Conservation (phyloP, 768 basidiomycete species). For the Sporobolomyces roseus region DNA sequence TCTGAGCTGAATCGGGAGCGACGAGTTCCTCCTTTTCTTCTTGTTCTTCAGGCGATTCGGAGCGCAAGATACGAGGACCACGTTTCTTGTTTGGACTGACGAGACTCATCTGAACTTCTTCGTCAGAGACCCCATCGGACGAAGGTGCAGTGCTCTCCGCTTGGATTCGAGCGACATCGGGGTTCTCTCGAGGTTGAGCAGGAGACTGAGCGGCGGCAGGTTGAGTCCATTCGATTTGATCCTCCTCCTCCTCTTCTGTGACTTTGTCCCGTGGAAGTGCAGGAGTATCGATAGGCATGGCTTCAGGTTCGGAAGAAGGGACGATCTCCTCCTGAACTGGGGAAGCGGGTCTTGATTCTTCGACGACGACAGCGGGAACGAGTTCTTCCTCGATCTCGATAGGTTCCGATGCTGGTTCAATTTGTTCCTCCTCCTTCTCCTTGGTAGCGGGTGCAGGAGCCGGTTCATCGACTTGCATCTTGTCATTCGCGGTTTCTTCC, state of each 20-base stretch:
- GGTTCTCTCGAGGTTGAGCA: slow-evolving; percentile 5
- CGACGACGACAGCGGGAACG: not conserved
- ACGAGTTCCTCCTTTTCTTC: slow-evolving; percentile 7
- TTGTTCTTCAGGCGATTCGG: slow-evolving; percentile 5
- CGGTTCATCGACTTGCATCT: slow-evolving; percentile 16
- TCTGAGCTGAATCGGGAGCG: slow-evolving; percentile 16
- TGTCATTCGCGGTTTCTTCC: not conserved
- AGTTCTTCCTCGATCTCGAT: not conserved
- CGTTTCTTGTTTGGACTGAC: slow-evolving; percentile 9
- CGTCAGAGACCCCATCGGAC: slow-evolving; percentile 16
- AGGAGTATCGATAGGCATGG: not conserved
- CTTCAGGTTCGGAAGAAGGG: not conserved
- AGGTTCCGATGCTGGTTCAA: too few species aligned
- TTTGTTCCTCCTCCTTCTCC: not conserved
- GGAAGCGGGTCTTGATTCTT: not conserved
- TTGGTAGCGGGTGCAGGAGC: not conserved
- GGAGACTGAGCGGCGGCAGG: slow-evolving; percentile 1
- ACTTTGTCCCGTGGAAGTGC: not conserved
- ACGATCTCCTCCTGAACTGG: not conserved
- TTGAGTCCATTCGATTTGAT: slow-evolving; percentile 7
- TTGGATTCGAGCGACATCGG: slow-evolving; percentile 1
- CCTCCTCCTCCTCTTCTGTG: not conserved
- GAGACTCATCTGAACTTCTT: slow-evolving; percentile 20
- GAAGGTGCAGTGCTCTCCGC: slow-evolving; percentile 10
- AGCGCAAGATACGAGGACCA: not conserved